phyloP scores from a whole-genome alignment of 805 yeast genomes.

The Cyberlindnera nakhonratchasimensis region DNA sequence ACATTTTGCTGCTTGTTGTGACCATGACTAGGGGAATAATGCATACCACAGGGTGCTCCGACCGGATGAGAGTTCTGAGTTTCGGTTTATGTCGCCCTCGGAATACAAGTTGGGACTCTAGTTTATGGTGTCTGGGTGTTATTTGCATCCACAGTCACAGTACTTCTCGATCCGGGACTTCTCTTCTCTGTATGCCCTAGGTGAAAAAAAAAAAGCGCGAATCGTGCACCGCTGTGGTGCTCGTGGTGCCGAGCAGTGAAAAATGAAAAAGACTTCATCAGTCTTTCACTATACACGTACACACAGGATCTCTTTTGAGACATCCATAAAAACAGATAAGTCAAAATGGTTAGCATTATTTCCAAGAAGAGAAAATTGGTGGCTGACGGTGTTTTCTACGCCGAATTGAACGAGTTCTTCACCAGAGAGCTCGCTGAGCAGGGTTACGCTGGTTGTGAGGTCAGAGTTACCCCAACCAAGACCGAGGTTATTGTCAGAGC shows the following conservation, averaged over 20 bases:
- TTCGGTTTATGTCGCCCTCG: no score
- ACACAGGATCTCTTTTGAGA: not conserved
- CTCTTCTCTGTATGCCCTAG: not conserved
- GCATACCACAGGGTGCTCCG: not conserved
- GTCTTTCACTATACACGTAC: not conserved
- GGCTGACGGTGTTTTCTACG: conserved; percentile 99
- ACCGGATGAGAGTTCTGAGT: no score
- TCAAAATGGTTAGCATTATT: conserved; percentile 43
- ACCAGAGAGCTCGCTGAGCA: conserved; percentile 99
- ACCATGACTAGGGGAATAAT: not conserved
- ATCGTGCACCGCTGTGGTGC: not conserved
- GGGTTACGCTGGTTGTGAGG: conserved; percentile 99
- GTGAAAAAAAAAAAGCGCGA: not conserved
- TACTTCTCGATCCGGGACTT: no score
- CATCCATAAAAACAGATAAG: conserved; percentile 8
- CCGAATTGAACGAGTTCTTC: conserved; percentile 99
- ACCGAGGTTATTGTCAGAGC: conserved; percentile 99
- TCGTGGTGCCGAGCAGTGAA: conserved; percentile 1
- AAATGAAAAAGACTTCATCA: conserved; percentile 9
- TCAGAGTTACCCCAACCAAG: conserved; percentile 96
- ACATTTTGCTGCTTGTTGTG: not conserved
- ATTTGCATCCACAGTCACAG: no score
- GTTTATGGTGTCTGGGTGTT: no score
- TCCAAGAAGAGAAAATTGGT: conserved; percentile 99
- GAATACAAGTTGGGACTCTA: no score